phyloP scores from a whole-genome alignment of 1,284 basidiomycete species.

The Amylostereum areolatum region DNA sequence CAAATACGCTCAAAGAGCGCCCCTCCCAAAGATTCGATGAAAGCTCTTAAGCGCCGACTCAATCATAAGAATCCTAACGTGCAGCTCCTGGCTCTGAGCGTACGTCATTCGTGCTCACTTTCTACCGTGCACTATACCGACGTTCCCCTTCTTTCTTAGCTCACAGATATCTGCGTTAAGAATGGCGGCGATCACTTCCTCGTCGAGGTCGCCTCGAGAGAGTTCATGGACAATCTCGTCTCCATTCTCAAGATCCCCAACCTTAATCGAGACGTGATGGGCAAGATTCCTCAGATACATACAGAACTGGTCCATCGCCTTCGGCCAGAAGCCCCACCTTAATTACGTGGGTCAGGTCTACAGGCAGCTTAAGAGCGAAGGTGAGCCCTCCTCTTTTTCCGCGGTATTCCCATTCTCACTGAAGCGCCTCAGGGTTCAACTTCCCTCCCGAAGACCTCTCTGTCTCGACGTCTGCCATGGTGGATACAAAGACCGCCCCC shows the following conservation, averaged over 20 bases:
- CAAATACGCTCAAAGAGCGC: constrained; percentile 92
- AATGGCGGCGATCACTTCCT: constrained; percentile 96
- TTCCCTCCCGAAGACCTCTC: constrained; percentile 80
- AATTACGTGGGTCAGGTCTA: constrained; percentile 78
- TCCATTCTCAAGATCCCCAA: constrained; percentile 72
- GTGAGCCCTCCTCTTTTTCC: constrained; percentile 30
- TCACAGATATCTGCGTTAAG: constrained; percentile 94
- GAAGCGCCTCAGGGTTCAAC: constrained; percentile 49
- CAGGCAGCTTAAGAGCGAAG: constrained; percentile 70
- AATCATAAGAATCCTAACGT: constrained; percentile 97
- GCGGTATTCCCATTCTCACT: neutral
- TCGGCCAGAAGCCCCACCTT: constrained; percentile 77
- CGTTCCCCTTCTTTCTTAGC: constrained; percentile 33
- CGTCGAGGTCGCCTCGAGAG: constrained; percentile 75
- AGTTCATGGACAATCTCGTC: constrained; percentile 91
- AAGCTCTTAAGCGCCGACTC: constrained; percentile 81
- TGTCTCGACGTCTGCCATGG: constrained; percentile 71
- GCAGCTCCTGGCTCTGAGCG: constrained; percentile 80
- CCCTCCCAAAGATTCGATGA: constrained; percentile 83
- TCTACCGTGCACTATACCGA: constrained; percentile 5
- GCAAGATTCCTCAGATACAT: constrained; percentile 72
- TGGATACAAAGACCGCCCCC: constrained; percentile 84
- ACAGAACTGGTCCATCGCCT: constrained; percentile 92
- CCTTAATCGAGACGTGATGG: constrained; percentile 81
- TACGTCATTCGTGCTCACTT: constrained; percentile 35